Evolutionary conservation across 1,139 yeast genomes (phyloP), one percentile per base, ranked within the genome.

Genomic region (Candida dubliniensis): DNA sequence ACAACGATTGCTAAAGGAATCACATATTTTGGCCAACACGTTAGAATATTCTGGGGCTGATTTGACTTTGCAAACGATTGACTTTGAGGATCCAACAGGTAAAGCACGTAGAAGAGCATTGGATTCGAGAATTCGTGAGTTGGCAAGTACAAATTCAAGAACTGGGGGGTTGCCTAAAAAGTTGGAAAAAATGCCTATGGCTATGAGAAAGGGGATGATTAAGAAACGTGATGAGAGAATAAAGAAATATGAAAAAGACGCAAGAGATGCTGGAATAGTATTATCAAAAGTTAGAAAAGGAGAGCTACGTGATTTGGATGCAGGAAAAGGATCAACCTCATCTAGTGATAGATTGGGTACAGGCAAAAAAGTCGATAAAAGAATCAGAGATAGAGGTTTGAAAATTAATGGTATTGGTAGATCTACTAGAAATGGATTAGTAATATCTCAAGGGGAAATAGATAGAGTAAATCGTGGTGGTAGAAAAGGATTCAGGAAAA

Each of bases 181-280:
- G 45, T 66, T 84, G 30, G 95, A 87, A 54, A 86, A 81, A 41
- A 86, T 88, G 80, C 96, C 99, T 11, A 90, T 93, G 91, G 63
- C 77, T 18, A 82, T 89, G 74, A 76, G 97, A 47, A 87, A 86
- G 58, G 96, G 96, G 2, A 85, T 91, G 84, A 71, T 87, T 33
- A 66, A 72, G 40, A 77, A 82, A 42, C 76, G 84, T 43, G 64
- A 74, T 35, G 63, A 67, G 18, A 77, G 80, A 49, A 77, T 83
- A 31, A 59, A 67, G 6, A 79, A 79, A 56, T 77, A 75, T 58
- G 96, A 87, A 59, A 69, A 76, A 46, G 90, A 87, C 40, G 97
- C 99, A 7, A 77, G 72, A 48, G 91, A 91, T 34, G 96, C 95
- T 2, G 98, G 98, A 8, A 87, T 91, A 47, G 77, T 93, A 18